phyloP scores from a whole-genome alignment of 805 yeast genomes.

The Ogataea pilisensis region DNA sequence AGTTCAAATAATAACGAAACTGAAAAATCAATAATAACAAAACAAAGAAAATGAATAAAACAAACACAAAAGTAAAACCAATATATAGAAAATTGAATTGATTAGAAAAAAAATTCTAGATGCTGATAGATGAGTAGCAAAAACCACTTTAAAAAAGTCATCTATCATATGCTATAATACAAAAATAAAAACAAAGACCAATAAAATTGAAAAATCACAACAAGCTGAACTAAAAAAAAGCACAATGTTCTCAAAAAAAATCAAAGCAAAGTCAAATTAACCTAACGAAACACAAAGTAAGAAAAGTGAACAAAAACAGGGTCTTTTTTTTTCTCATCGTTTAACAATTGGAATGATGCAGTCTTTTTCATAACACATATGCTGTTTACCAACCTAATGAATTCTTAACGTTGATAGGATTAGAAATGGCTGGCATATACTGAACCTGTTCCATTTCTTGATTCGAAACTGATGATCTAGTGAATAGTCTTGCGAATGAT shows the following conservation, averaged over 20 bases:
- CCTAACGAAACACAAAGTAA: background rate
- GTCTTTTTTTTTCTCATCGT: too few species aligned
- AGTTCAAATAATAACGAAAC: too few species aligned
- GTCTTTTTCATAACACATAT: too few species aligned
- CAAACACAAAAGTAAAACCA: too few species aligned
- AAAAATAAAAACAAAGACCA: background rate
- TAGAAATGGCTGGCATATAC: conserved; percentile 49
- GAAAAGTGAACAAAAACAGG: background rate
- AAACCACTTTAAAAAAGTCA: background rate
- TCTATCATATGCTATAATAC: conserved; percentile 1
- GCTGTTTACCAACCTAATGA: conserved; percentile 63
- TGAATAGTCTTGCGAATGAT: conserved; percentile 13
- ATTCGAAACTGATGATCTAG: conserved; percentile 9
- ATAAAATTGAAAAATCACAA: background rate
- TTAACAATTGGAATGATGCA: too few species aligned
- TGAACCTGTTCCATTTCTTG: conserved; percentile 20
- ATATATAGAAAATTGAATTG: too few species aligned
- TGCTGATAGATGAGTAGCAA: background rate
- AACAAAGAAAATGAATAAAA: too few species aligned
- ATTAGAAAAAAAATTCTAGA: too few species aligned
- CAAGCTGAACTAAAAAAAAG: background rate
- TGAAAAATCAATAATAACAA: too few species aligned
- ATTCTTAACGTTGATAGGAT: conserved; percentile 66
- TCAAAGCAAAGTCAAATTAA: background rate
- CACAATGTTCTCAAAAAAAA: conserved; percentile 1